Evolutionary conservation across 176 grass and related monocot species (phyloP).

Genomic region (Guadua angustifolia): DNA sequence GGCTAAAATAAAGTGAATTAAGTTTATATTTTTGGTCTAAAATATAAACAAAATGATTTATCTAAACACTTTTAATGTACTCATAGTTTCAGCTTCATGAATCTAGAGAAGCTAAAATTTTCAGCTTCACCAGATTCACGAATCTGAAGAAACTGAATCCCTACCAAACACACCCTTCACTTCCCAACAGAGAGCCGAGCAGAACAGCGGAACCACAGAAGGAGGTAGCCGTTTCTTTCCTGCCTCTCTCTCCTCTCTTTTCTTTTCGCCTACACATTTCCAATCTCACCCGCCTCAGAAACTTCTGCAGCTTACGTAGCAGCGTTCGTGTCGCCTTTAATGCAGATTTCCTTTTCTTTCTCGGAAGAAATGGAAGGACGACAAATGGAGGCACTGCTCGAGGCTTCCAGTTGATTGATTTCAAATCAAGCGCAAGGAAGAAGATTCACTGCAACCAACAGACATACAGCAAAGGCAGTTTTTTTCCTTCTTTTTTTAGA

Average conservation of each 20-base stretch:
- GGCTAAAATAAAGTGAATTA: too few relatives aligned
- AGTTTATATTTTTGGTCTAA: too few relatives aligned
- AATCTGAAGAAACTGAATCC: too few relatives aligned
- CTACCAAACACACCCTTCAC: too few relatives aligned
- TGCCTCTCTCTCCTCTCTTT: neutral
- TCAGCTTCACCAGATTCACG: too few relatives aligned
- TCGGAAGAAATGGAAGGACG: neutral
- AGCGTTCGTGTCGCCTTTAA: conserved; percentile 20
- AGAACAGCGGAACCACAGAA: neutral
- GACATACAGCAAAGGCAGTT: neutral
- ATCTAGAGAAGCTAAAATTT: too few relatives aligned
- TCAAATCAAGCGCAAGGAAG: neutral
- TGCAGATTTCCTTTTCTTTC: neutral
- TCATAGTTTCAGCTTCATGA: too few relatives aligned
- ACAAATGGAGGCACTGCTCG: conserved; percentile 41
- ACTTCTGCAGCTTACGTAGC: neutral
- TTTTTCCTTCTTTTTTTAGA: neutral
- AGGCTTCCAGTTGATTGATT: conserved; percentile 36
- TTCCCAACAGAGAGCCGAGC: neutral
- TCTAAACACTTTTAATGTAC: too few relatives aligned
- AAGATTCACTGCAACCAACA: conserved; percentile 21
- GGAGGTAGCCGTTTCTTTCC: conserved; percentile 39
- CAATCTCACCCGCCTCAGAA: neutral
- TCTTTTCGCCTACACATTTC: neutral
- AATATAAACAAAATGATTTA: too few relatives aligned